Evolutionary conservation across 495 filamentous ascomycete genomes (phyloP).

Genomic region (Aspergillus ostianus): DNA sequence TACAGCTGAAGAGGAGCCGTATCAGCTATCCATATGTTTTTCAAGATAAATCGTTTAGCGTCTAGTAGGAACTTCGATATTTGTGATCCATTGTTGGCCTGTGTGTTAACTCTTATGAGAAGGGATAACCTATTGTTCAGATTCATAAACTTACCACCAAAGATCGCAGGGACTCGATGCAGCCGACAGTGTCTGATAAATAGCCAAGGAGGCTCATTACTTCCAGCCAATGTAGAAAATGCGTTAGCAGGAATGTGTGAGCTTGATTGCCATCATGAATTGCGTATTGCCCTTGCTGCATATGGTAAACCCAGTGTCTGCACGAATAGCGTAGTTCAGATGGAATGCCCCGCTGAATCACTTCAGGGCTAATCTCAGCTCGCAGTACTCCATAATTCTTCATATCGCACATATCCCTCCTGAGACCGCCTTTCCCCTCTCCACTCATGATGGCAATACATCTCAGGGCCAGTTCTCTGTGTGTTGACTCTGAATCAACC

Average conservation of each 20-base stretch:
- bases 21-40: slow-evolving; percentile 30
- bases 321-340: slow-evolving; percentile 40
- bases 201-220: slow-evolving; percentile 36
- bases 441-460: slow-evolving; percentile 25
- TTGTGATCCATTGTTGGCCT: slow-evolving; percentile 17
- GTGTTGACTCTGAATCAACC: slow-evolving; percentile 23
- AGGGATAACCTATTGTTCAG: not conserved
- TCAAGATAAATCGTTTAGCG: slow-evolving; percentile 32
- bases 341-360: slow-evolving; percentile 23
- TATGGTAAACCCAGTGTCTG: slow-evolving; percentile 47
- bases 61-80: slow-evolving; percentile 28
- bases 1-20: slow-evolving; percentile 25
- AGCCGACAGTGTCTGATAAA: slow-evolving; percentile 20
- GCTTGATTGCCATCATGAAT: slow-evolving; percentile 24
- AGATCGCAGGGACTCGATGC: slow-evolving; percentile 2
- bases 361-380: slow-evolving; percentile 34
- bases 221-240: slow-evolving; percentile 50
- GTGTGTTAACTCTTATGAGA: not conserved
- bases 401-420: slow-evolving; percentile 39
- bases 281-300: slow-evolving; percentile 26
- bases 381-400: slow-evolving; percentile 19
- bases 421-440: slow-evolving; percentile 16
- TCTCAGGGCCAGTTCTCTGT: not conserved
- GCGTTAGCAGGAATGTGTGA: slow-evolving; percentile 35
- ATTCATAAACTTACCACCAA: slow-evolving; percentile 4